Conservation (phyloP, 192 early-diverging fungal species). For the Entophlyctis luteolus region DNA sequence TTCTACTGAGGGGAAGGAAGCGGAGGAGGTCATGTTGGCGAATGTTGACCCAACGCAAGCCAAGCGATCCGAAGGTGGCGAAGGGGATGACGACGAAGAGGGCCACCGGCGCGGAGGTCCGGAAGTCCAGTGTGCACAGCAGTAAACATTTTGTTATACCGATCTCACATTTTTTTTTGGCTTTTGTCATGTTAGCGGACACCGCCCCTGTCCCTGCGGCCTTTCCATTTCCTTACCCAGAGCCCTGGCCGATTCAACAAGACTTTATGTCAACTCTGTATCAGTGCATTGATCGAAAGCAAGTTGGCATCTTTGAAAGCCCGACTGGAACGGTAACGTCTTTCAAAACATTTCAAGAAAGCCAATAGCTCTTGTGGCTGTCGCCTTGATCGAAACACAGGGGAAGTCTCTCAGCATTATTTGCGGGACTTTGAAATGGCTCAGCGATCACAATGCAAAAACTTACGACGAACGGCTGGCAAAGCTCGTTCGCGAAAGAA, state of each 20-base stretch:
- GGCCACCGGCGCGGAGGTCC: slow-evolving; percentile 64
- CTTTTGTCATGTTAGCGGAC: too few species aligned
- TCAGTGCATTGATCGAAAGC: slow-evolving; percentile 58
- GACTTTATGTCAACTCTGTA: slow-evolving; percentile 77
- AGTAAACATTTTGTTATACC: too few species aligned
- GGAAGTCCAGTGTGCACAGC: slow-evolving; percentile 93
- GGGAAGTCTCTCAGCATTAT: slow-evolving; percentile 88
- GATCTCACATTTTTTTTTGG: too few species aligned
- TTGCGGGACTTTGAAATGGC: slow-evolving; percentile 81
- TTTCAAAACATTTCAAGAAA: slow-evolving; percentile 5
- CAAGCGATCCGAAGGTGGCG: slow-evolving; percentile 43
- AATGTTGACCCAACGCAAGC: slow-evolving; percentile 71
- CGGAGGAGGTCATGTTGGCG: slow-evolving; percentile 84
- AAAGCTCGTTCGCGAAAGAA: neutral
- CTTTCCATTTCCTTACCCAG: slow-evolving; percentile 56
- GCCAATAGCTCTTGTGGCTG: neutral
- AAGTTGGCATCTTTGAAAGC: slow-evolving; percentile 82
- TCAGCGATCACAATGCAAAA: slow-evolving; percentile 46
- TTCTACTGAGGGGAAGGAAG: slow-evolving; percentile 47
- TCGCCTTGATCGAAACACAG: slow-evolving; percentile 39
- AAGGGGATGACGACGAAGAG: slow-evolving; percentile 50
- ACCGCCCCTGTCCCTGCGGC: neutral
- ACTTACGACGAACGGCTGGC: slow-evolving; percentile 3
- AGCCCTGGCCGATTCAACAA: slow-evolving; percentile 70
- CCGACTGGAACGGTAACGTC: slow-evolving; percentile 81